Base-by-base conservation (phyloP, 192 early-diverging fungal species). In the Endogone sp. region DNA sequence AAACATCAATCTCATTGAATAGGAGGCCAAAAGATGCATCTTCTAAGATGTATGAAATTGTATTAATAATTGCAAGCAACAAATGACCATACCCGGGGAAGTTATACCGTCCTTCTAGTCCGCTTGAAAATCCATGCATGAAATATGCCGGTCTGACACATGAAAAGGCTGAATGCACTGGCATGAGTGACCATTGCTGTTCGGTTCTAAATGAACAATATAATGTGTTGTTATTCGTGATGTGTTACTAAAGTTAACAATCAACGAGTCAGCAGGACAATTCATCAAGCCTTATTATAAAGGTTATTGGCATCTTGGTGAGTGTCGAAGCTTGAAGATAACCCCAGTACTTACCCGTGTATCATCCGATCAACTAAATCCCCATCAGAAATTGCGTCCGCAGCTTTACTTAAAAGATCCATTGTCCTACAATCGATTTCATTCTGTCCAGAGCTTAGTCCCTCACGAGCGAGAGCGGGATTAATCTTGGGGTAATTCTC, bases 161-260 rank as follows among this genome's bases (percentile, higher is more conserved):
- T 3, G 95, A 95, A 24, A 94, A 81, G 1, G 87, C 88, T 0
- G 89, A 90, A 64, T 97, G 94, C 23, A 91, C 80, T 27, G 93
- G 94, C 90, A 98, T 89, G 31, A 99, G 80, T 8, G 88, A 85
- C 94, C 95, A 99, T 64, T 95, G 89, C 70, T 96, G 92, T 32
- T 69, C 74, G 23, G 87, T 83, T 54, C 92, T 93, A 75, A 26
- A 64, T n/a, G n/a, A n/a, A n/a, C n/a, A n/a, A n/a, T n/a, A n/a
- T n/a, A n/a, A n/a, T n/a, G n/a, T n/a, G n/a, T n/a, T n/a, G n/a
- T n/a, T n/a, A n/a, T n/a, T n/a, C n/a, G n/a, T 59, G 61, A 57
- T 23, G 21, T 61, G 31, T 72, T 8, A 9, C 31, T 2, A 72
- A 69, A 69, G 63, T 3, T 9, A 1, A 10, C 29, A 13, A 3